phyloP scores from a whole-genome alignment of 768 basidiomycete species.

The Boletus edulis region DNA sequence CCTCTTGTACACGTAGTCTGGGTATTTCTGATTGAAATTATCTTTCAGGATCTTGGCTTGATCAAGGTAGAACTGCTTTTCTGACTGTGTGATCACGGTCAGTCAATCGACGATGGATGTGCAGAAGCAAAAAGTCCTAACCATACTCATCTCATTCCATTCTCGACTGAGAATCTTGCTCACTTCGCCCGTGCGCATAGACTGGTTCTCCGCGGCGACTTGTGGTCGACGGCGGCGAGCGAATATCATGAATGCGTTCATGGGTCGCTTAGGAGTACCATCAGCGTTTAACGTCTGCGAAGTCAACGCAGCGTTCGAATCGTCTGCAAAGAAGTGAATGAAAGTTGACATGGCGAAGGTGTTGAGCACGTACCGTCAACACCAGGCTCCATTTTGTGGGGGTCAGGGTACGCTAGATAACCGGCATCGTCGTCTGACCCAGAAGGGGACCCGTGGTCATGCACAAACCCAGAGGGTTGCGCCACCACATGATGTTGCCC shows the following conservation, averaged over 20 bases:
- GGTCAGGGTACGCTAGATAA: slow-evolving; percentile 29
- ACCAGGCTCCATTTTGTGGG: slow-evolving; percentile 43
- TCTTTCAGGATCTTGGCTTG: slow-evolving; percentile 86
- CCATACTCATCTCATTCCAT: slow-evolving; percentile 79
- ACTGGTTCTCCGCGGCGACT: slow-evolving; percentile 82
- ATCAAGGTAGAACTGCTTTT: slow-evolving; percentile 86
- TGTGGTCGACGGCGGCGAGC: slow-evolving; percentile 79
- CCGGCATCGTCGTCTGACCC: slow-evolving; percentile 54
- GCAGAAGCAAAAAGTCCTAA: slow-evolving; percentile 33
- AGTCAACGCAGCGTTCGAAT: slow-evolving; percentile 51
- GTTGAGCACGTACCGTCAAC: slow-evolving; percentile 41
- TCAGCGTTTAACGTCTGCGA: slow-evolving; percentile 82
- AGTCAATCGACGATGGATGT: slow-evolving; percentile 8
- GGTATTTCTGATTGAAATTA: slow-evolving; percentile 80
- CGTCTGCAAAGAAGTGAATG: slow-evolving; percentile 30
- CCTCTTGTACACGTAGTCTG: slow-evolving; percentile 87
- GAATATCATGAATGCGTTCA: slow-evolving; percentile 96
- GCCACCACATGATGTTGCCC: slow-evolving; percentile 26
- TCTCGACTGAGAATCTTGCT: slow-evolving; percentile 85
- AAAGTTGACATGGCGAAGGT: slow-evolving; percentile 10
- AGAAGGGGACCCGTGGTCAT: slow-evolving; percentile 51
- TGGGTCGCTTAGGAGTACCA: slow-evolving; percentile 85
- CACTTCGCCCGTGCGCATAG: slow-evolving; percentile 88
- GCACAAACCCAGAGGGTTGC: slow-evolving; percentile 28
- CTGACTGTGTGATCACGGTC: slow-evolving; percentile 43